A percentile compares a stretch with the other conserved stretches of the same genome.
These are phyloP conservation scores for Vitis hybrid DNA, from an alignment of 177 flowering plant genomes.

Conservation along the genomic window DNA sequence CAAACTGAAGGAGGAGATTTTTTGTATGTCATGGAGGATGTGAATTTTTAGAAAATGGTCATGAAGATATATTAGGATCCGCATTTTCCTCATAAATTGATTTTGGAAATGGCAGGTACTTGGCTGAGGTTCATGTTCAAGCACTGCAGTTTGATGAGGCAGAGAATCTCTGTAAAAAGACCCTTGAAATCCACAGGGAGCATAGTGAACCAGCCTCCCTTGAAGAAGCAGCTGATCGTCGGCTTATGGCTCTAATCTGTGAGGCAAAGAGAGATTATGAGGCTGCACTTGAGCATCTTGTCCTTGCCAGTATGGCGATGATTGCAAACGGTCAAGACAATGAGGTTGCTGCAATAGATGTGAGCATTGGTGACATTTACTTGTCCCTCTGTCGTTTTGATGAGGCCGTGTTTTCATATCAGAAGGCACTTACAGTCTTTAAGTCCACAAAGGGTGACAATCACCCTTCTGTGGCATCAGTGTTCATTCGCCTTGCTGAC, in stretches of 20 bases:
- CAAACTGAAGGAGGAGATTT: no score
- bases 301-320: constrained; percentile 44
- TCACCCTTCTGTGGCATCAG: constrained; percentile 40
- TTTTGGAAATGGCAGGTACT: constrained; percentile 26
- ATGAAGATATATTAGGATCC: background rate
- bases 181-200: constrained; percentile 31
- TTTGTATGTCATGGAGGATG: no score
- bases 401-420: constrained; percentile 38
- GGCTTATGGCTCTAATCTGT: constrained; percentile 40
- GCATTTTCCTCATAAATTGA: background rate
- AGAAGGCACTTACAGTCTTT: constrained; percentile 38
- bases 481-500: constrained; percentile 37
- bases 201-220: constrained; percentile 31
- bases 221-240: constrained; percentile 39
- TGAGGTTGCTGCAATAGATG: constrained; percentile 39
- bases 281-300: constrained; percentile 45
- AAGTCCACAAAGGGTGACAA: constrained; percentile 33
- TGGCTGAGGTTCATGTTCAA: constrained; percentile 42
- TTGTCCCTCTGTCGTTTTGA: constrained; percentile 33
- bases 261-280: constrained; percentile 40
- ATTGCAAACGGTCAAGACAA: constrained; percentile 33
- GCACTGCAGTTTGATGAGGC: constrained; percentile 48
- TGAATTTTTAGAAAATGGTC: no score
- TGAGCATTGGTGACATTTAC: constrained; percentile 36
- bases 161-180: constrained; percentile 30